phyloP scores from a whole-genome alignment of 208 protist genomes.

The Entamoeba nuttalli region DNA sequence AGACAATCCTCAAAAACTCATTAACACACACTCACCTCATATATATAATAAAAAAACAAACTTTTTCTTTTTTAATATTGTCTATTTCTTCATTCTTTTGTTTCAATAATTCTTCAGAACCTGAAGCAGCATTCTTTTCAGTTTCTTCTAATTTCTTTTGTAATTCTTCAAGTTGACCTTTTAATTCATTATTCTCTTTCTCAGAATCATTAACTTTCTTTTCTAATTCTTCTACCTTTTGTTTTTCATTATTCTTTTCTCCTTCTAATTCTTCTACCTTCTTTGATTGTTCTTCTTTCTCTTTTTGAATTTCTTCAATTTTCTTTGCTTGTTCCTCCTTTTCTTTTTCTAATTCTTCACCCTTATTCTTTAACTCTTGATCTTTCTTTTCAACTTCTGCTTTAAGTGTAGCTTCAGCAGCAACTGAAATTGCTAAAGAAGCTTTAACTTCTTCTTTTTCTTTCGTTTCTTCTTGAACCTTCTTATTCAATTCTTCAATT shows the following conservation, averaged over 20 bases:
- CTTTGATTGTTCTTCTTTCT: neutral
- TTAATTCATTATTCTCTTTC: too few relatives aligned
- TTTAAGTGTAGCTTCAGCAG: neutral
- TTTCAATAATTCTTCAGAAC: neutral
- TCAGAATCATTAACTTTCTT: too few relatives aligned
- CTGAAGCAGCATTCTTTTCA: neutral
- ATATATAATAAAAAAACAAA: neutral
- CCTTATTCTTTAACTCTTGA: neutral
- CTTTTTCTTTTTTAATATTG: neutral
- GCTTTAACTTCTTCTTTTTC: neutral
- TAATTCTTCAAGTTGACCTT: neutral
- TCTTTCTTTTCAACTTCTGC: neutral
- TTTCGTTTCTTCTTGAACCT: neutral
- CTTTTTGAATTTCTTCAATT: neutral
- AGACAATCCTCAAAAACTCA: too few relatives aligned
- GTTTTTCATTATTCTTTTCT: too few relatives aligned
- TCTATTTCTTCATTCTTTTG: neutral
- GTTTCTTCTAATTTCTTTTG: neutral
- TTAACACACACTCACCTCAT: too few relatives aligned
- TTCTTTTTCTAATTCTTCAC: neutral
- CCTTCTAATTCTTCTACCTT: neutral
- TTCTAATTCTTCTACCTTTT: too few relatives aligned
- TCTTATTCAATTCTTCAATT: neutral
- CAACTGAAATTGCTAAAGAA: neutral
- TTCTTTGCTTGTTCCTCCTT: too few relatives aligned